These are phyloP conservation scores for Paecilomyces sp. DNA, from an alignment of 2,329 filamentous ascomycete species.

Conservation along the genomic window DNA sequence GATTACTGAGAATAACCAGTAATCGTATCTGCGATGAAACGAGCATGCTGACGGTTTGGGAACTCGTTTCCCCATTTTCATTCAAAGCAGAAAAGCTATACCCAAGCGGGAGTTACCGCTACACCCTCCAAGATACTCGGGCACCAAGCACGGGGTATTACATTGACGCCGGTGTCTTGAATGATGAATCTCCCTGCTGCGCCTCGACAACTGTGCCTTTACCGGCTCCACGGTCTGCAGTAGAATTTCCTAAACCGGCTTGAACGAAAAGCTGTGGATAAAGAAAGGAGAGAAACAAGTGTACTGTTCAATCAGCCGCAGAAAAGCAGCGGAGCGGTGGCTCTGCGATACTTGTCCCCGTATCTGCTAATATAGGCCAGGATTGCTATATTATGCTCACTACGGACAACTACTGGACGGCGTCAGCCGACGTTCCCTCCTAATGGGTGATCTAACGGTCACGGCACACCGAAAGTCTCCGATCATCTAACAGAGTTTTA, in stretches of 20 bases:
- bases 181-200: not conserved
- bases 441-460: conserved; percentile 8
- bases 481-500: not conserved
- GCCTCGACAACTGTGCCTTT: not conserved
- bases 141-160: not conserved
- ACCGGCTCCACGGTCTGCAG: not conserved
- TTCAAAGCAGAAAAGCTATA: not conserved
- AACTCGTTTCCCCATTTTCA: not conserved
- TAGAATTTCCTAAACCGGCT: not conserved
- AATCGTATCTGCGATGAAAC: not conserved
- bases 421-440: not conserved
- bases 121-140: not conserved
- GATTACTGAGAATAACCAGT: not conserved
- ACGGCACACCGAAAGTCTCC: not conserved
- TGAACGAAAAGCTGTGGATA: not conserved
- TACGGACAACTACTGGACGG: not conserved
- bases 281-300: not conserved
- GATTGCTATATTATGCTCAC: conserved; percentile 1
- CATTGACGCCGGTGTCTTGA: not conserved
- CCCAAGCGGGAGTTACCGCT: not conserved
- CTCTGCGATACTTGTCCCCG: not conserved
- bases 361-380: conserved; percentile 1
- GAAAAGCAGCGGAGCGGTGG: not conserved
- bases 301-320: not conserved
- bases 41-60: not conserved